Base-by-base conservation (phyloP, 106 monocot genomes). In the Allium sativum region DNA sequence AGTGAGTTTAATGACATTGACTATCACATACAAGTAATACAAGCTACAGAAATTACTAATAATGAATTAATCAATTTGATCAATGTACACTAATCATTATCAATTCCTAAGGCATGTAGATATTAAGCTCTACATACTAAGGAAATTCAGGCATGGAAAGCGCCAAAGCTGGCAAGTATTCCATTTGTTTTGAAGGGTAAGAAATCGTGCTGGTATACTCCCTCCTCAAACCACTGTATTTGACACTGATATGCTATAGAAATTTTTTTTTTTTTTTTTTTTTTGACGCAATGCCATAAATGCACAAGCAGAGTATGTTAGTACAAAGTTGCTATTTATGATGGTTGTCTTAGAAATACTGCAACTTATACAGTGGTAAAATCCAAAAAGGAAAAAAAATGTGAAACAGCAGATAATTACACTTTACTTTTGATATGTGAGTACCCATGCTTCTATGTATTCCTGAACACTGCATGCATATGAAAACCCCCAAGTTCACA, bases 391-490 rank as follows among this genome's bases (percentile, higher is more conserved):
- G 47, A 12, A 56, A 31, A 57, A 15, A 12, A 41, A 9, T 42
- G 15, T 1, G 12, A 44, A 17, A 18, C 10, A 41, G 44, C 3
- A 60, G 17, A 60, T 60, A 40, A 60, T 8, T 44, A 44, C 41
- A 51, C 5, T 20, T 65, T 56, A 94, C 94, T 89, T 94, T 94
- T 44, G 94, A 94, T 71, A 94, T 94, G 72, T 94, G 94, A 53
- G 90, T 89, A 40, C 94, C 94, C 60, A 94, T 70, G 71, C 94
- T 94, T 84, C 94, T 83, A 72, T 94, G 94, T 52, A 90, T 86
- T 56, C 94, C 94, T 66, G 94, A 94, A 70, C 94, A 94, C 64
- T 86, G 86, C 94, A 94, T 94, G 67, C 94, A 94, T 59, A 94
- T 84, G 48, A 94, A 94, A 58, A 94, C 86, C 48, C 94, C 94